Conservation (phyloP, 371 early-diverging fungal species). For the Rhizomucor pusillus region DNA sequence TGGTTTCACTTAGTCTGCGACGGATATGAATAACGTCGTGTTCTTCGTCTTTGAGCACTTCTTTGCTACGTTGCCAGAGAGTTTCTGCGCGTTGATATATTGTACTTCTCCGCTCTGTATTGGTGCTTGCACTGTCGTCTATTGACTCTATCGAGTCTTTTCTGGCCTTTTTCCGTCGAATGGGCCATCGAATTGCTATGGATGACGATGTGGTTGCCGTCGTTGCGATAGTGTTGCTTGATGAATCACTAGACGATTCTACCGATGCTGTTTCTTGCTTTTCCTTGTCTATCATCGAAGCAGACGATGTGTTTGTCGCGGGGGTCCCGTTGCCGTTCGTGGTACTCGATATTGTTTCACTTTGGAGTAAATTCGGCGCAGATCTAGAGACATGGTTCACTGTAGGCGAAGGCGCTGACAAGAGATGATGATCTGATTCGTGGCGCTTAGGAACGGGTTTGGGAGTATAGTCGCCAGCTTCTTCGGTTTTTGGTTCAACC, state of each 20-base stretch:
- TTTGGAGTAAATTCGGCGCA: constrained; percentile 5
- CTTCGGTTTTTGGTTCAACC: neutral
- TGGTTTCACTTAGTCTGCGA: too few relatives aligned
- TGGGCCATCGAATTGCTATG: constrained; percentile 9
- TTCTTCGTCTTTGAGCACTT: constrained; percentile 4
- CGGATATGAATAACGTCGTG: neutral
- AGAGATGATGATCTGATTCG: neutral
- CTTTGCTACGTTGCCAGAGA: constrained; percentile 10
- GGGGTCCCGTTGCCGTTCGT: neutral
- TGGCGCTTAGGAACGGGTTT: neutral
- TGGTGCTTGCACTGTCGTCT: neutral
- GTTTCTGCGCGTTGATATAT: constrained; percentile 12
- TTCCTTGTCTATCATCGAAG: neutral
- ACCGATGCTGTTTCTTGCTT: constrained; percentile 3
- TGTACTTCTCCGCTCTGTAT: neutral
- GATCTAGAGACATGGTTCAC: constrained; percentile 6
- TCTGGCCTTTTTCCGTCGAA: constrained; percentile 9
- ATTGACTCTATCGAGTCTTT: constrained; percentile 5
- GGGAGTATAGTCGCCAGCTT: neutral
- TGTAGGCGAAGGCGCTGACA: neutral
- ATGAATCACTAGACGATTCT: constrained; percentile 7
- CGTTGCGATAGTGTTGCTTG: neutral
- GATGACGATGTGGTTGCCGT: constrained; percentile 5
- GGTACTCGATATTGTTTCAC: neutral
- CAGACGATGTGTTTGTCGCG: neutral